These are phyloP conservation scores for Lipomyces mesembrius DNA, from an alignment of 805 yeast genomes.

Conservation along the genomic window DNA sequence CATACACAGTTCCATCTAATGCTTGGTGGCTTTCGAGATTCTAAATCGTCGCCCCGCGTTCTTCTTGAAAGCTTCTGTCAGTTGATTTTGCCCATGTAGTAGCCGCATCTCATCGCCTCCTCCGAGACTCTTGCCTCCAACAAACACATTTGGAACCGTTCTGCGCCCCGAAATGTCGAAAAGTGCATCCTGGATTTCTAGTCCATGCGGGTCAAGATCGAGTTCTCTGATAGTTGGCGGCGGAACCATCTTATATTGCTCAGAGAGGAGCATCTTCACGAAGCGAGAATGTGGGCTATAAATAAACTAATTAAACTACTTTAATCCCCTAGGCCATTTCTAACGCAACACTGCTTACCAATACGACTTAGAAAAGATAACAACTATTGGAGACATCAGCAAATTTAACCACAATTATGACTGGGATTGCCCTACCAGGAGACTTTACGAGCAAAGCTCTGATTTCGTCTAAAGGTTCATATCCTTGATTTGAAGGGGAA, in stretches of 20 bases:
- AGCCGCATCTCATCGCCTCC: conserved; percentile 82
- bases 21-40: not conserved
- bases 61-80: conserved; percentile 44
- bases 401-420: not conserved
- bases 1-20: not conserved
- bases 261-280: conserved; percentile 67
- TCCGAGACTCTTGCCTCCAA: conserved; percentile 77
- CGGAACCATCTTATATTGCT: conserved; percentile 73
- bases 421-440: conserved; percentile 24
- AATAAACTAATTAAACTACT: conserved; percentile 6
- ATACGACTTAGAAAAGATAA: conserved; percentile 58
- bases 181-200: conserved; percentile 72
- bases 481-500: not conserved
- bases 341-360: conserved; percentile 36
- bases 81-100: conserved; percentile 61
- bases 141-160: conserved; percentile 89
- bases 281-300: conserved; percentile 72
- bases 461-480: conserved; percentile 30
- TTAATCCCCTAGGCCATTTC: not conserved
- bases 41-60: conserved; percentile 18
- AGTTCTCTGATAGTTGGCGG: conserved; percentile 75
- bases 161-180: conserved; percentile 70
- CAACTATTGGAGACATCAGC: conserved; percentile 37
- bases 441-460: conserved; percentile 14
- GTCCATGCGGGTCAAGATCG: conserved; percentile 78